Evolutionary conservation across 1,284 basidiomycete genomes (phyloP), one percentile per base, ranked within the genome.

Genomic region (Trichosporon sp.): DNA sequence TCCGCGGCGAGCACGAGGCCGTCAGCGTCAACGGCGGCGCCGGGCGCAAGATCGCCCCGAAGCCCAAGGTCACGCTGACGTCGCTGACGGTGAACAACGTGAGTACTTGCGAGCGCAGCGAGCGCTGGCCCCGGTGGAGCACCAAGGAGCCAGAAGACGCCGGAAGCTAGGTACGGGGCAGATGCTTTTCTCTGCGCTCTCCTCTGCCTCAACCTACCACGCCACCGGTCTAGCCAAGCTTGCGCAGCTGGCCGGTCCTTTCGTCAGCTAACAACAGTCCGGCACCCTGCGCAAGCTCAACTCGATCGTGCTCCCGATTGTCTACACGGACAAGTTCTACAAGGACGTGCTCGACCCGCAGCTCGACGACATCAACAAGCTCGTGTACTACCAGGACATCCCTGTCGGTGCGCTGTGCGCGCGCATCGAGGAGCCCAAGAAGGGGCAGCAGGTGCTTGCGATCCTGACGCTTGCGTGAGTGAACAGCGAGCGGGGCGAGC

Each of bases 311-410:
- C 76, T 81, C 56, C 80, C 80, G 34, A 76, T 81, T 60, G 77
- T 76, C n/a, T 83, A 83, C 71, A 78, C 79, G n/a, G 81, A 82
- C 53, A 80, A 78, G 66, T 81, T 81, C 73, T 83, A 83, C 77
- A 82, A 81, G 68, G 78, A 81, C 62, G 78, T 82, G 15, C 73
- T 81, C 44, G 78, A 80, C 65, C 75, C 80, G 2, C 53, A 66
- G 2, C 70, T 81, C 25, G 82, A 83, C 68, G 81, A 82, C 68
- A 73, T 82, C 47, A 83, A 83, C 76, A 83, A 83, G 75, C 79
- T 83, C 29, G 81, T 83, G 51, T 83, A 83, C 73, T 83, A 82
- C 69, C 80, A 76, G 31, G 82, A 83, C 73, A 83, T 83, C 67
- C 82, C 82, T 35, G 82, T 83, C 35, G 82, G 82, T 29, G 80